Base-by-base conservation (phyloP, 306 rosid species). In the Cicer chorassanicum region DNA sequence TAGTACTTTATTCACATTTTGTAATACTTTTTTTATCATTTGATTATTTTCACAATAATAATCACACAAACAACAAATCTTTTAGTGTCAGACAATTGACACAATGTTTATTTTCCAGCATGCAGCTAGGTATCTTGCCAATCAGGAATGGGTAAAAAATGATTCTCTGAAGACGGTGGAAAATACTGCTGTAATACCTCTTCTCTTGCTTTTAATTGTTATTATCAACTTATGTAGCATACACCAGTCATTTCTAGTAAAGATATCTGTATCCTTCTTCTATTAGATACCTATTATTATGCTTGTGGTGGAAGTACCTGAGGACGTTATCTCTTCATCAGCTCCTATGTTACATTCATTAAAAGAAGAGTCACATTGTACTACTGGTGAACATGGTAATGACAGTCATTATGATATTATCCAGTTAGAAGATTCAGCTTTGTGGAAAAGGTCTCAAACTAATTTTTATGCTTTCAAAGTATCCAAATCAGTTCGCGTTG, bases 261-360 rank as follows among this genome's bases (percentile, higher is more conserved):
- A 70, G 67, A 84, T 85, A 56, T 36, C 56, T 73, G 77, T 75
- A 18, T 74, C 64, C 12, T 69, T 76, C 70, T 75, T 72, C 14
- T 79, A 40, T 75, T 79, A 93, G 98, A 91, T 93, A 79, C 98
- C 98, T 67, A 88, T 93, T 67, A 93, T 93, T 81, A 93, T 89
- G 98, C 97, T 93, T 61, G 97, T 89, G 86, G 97, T 93, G 79
- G 96, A 93, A 89, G 98, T 91, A 80, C 98, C 98, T 72, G 73
- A 61, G 74, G 97, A 91, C 65, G 85, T 87, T 78, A 79, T 90
- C 10, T 76, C 78, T 81, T 76, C 93, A 9, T 81, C 86, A 4
- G 77, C 89, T 77, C 89, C 91, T 62, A 84, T 76, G 11, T 81
- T 85, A 76, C 95, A 87, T 84, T 89, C 97, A 38, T 89, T 96